phyloP scores from a whole-genome alignment of 345 rosid species.

The Linum trigynum region DNA sequence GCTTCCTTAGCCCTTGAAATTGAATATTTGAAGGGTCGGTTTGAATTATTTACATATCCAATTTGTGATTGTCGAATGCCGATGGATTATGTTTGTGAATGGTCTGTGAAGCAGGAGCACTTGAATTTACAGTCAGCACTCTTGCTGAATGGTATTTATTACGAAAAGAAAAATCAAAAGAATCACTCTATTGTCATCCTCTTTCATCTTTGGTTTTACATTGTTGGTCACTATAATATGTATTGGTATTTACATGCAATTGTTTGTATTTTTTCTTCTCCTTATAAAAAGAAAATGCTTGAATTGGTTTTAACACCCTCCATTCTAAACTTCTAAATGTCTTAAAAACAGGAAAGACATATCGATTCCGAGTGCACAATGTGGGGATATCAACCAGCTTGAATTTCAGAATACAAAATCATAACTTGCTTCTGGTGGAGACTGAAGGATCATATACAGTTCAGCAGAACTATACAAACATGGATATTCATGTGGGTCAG shows the following conservation, averaged over 20 bases:
- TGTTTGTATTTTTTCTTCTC: no score
- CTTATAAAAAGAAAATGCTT: not conserved
- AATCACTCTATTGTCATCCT: not conserved
- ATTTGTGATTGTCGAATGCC: no score
- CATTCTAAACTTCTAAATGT: slow-evolving; percentile 9
- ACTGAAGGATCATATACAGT: slow-evolving; percentile 89
- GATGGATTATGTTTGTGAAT: no score
- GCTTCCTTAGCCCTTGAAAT: not conserved
- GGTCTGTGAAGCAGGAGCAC: not conserved
- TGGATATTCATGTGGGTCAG: slow-evolving; percentile 96
- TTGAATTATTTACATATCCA: not conserved
- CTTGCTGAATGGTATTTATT: not conserved
- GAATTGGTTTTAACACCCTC: slow-evolving; percentile 4
- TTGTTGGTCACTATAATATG: not conserved
- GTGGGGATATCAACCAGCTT: slow-evolving; percentile 77
- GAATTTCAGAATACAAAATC: slow-evolving; percentile 85
- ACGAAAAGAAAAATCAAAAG: not conserved
- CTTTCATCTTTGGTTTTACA: not conserved
- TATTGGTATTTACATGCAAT: not conserved
- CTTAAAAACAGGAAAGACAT: slow-evolving; percentile 57
- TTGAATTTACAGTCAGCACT: not conserved
- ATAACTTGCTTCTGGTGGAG: slow-evolving; percentile 80
- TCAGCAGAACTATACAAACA: slow-evolving; percentile 66
- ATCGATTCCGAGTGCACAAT: slow-evolving; percentile 79
- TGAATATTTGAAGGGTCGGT: not conserved